Base-by-base conservation (phyloP, 2,329 filamentous ascomycete species). In the Diaporthe vexans region DNA sequence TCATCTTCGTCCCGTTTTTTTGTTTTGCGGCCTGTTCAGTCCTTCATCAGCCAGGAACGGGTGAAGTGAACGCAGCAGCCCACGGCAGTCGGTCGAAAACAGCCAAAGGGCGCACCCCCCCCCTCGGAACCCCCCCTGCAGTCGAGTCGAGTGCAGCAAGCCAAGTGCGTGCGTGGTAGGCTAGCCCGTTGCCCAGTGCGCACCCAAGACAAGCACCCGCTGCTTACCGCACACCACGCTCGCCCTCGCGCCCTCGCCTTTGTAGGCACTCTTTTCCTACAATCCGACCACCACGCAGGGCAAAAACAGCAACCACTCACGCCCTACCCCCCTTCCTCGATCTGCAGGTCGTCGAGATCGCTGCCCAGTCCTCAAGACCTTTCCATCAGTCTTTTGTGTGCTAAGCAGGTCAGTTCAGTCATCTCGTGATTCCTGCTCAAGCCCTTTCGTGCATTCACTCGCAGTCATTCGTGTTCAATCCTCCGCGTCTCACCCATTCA, bases 1-100 rank as follows among this genome's bases (percentile, higher is more conserved):
- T 35, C 21, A 11, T 71, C 80, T 77, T 80, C 15, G 78, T 73
- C 33, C 15, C 40, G 15, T 43, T 43, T 17, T 29, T 43, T 52
- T 52, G 56, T 61, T 29, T 26, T 61, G 46, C 43, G 56, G 19
- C 21, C 40, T 54, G 33, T 63, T 46, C 51, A 40, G n/a, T 54
- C 48, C 33, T 63, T 52, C 70, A 56, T 24, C 29, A 21, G 54
- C 24, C 37, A 72, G 35, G 69, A 43, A 19, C 70, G 59, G 70
- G 58, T 43, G 65, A 43, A 29, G 48, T 11, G 40, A 19, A 57
- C 51, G 54, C 37, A 72, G 26, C 40, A 43, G 40, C 40, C 51
- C 57, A 56, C 52, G 24, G 54, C 67, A 70, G 52, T 58, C 67
- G 40, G 67, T 70, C 67, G 67, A 43, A 33, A 63, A 24, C 70